Evolutionary conservation across 2,329 filamentous ascomycete genomes (phyloP), one percentile per base, ranked within the genome.

Genomic region (Gaeumannomyces tritici): DNA sequence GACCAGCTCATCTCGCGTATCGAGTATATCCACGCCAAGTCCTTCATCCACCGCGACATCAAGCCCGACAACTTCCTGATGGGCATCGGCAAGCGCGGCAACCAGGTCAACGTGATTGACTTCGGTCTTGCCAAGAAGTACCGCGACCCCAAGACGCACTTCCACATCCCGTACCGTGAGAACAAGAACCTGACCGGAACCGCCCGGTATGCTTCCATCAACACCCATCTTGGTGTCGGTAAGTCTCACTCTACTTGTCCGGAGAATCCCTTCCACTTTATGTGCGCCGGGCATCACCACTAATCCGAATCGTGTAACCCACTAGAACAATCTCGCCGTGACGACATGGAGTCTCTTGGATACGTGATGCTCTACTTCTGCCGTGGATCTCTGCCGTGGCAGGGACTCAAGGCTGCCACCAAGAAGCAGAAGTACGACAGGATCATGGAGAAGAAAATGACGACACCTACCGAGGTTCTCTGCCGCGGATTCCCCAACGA

Each of bases 381-480:
- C 84, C 93, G 95, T 78, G 95, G 95, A 66, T 97, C 93, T 67
- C 91, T 99, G 63, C 95, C 95, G 65, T 99, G 95, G 95, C 95
- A 99, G 82, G 95, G 95, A 63, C 84, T 97, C 62, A 97, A 97
- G 86, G 93, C 93, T 80, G 93, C 93, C 70, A 97, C 93, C 69
- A 97, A 97, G 88, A 97, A 97, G 88, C 93, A 98, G 82, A 99
- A 99, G 83, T 98, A 99, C 75, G 95, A 99, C 80, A 88, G 93
- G 68, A 99, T 99, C 80, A 98, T 98, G 93, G 95, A 99, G 85
- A 99, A 99, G 89, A 99, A 99, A 91, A 98, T 98, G 95, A 99
- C 95, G 18, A 99, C 95, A 3, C 93, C 95, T 11, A 98, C 93
- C 70, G 93, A 99, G 79, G 93, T 97, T 59, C 90, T 99, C 60